Evolutionary conservation across 2,329 filamentous ascomycete species (phyloP).

Genomic region (Canariomyces notabilis): DNA sequence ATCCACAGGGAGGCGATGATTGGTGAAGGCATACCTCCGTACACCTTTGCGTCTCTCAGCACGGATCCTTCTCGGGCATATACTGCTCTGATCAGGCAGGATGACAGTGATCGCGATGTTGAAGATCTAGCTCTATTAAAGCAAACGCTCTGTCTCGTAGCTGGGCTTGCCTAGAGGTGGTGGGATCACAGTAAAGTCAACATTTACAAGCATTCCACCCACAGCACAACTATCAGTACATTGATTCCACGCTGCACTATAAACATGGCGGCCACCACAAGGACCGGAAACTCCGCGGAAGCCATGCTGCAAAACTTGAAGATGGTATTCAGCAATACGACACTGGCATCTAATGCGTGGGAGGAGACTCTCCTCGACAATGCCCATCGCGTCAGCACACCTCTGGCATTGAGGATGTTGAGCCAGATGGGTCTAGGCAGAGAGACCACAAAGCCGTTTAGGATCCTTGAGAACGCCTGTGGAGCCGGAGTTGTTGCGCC

Average conservation of each 20-base stretch:
- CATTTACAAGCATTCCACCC: background rate
- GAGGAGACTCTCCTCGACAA: slow-evolving; percentile 13
- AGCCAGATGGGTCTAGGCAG: slow-evolving; percentile 29
- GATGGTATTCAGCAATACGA: slow-evolving; percentile 13
- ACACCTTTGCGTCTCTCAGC: background rate
- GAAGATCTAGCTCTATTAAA: too few relatives aligned
- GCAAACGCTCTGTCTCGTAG: too few relatives aligned
- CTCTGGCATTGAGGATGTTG: slow-evolving; percentile 26
- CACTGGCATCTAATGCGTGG: background rate
- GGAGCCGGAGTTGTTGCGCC: slow-evolving; percentile 47
- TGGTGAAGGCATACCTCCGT: too few relatives aligned
- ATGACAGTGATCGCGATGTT: too few relatives aligned
- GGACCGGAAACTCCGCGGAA: background rate
- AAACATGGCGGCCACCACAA: slow-evolving; percentile 3
- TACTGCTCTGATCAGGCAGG: background rate
- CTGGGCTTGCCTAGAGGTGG: too few relatives aligned
- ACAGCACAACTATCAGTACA: background rate
- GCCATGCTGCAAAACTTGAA: slow-evolving; percentile 15
- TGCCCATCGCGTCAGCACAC: slow-evolving; percentile 20
- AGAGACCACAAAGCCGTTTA: slow-evolving; percentile 29
- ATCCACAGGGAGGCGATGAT: background rate
- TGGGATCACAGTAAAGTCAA: background rate
- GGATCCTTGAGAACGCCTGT: slow-evolving; percentile 49
- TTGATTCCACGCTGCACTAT: background rate
- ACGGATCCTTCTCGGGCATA: slow-evolving; percentile 19